Evolutionary conservation across 169 alveolate genomes (phyloP), one percentile per base, ranked within the genome.

Genomic region (Plasmodium coatneyi): DNA sequence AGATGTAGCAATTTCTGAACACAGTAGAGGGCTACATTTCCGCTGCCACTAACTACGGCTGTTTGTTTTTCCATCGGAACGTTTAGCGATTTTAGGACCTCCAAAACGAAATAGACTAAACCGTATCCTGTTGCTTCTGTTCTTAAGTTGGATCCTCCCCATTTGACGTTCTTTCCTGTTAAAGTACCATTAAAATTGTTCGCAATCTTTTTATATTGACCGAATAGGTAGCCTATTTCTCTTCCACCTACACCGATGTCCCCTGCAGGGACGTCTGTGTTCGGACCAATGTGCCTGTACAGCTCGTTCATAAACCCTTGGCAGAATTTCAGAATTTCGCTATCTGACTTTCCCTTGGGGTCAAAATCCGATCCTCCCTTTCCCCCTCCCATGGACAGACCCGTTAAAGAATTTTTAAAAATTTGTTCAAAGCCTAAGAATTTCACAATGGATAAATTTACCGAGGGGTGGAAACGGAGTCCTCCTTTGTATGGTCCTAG

Each of bases 121-220:
- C 98, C 98, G 71, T 95, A 97, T 39, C 98, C 98, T 1, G 98
- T 97, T 0, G 98, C 98, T 95, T 97, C 98, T 0, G 97, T 96
- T 82, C 98, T 95, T 49, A 97, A 93, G 30, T 86, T 83, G 12
- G 98, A 96, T 4, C 98, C 98, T 19, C 98, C 98, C 97, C 97
- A 97, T 92, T 94, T 86, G 10, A 94, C 56, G 28, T 95, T 97
- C 84, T 97, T 97, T 3, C 98, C 98, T 0, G 98, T 97, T 49
- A 97, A 89, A 16, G 97, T 96, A 4, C 98, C 98, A 91, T 94
- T 93, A 83, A 87, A 93, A n/a, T 71, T 74, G 71, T 96, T 92
- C 84, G 76, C 95, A 22, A 96, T 79, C 78, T 96, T 92, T 81
- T 96, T 96, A 94, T 97, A 97, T 84, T 97, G 98, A 1, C 98